Evolutionary conservation across 306 rosid species (phyloP).

Genomic region (Ochetophila trinervis): DNA sequence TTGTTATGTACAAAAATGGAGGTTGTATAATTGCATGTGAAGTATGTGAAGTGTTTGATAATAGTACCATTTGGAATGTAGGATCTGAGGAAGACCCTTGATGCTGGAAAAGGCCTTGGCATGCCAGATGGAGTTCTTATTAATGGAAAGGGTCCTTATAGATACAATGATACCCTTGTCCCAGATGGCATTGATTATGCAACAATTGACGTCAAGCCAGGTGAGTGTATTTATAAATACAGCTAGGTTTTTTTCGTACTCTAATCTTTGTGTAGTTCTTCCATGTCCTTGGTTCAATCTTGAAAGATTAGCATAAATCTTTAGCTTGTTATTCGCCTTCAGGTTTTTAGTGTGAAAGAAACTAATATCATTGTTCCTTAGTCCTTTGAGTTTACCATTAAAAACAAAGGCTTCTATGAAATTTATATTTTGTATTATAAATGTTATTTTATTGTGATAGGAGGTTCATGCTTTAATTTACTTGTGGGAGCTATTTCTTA

Average conservation of each 20-base stretch:
- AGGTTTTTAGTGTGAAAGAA: background rate
- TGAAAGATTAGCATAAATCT: background rate
- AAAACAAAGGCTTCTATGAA: background rate
- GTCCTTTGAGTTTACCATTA: background rate
- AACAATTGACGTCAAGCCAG: constrained; percentile 75
- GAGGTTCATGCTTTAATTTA: background rate
- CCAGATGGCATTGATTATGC: constrained; percentile 74
- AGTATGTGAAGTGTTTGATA: constrained; percentile 10
- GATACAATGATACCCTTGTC: constrained; percentile 82
- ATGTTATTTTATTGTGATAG: background rate
- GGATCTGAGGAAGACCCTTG: constrained; percentile 80
- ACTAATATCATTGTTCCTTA: no score
- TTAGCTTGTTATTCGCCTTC: background rate
- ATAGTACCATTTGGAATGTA: constrained; percentile 37
- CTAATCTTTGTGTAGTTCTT: background rate
- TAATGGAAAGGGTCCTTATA: constrained; percentile 92
- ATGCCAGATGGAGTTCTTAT: constrained; percentile 96
- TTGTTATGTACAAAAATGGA: constrained; percentile 8
- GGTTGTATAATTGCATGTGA: background rate
- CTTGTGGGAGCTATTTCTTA: background rate
- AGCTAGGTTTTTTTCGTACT: background rate
- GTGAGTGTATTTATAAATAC: constrained; percentile 24
- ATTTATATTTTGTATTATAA: constrained; percentile 37
- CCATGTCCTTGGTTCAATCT: background rate
- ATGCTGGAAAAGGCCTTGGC: constrained; percentile 88